Evolutionary conservation across 352 stramenopile species (phyloP).

Genomic region (Phytophthora ohioensis): DNA sequence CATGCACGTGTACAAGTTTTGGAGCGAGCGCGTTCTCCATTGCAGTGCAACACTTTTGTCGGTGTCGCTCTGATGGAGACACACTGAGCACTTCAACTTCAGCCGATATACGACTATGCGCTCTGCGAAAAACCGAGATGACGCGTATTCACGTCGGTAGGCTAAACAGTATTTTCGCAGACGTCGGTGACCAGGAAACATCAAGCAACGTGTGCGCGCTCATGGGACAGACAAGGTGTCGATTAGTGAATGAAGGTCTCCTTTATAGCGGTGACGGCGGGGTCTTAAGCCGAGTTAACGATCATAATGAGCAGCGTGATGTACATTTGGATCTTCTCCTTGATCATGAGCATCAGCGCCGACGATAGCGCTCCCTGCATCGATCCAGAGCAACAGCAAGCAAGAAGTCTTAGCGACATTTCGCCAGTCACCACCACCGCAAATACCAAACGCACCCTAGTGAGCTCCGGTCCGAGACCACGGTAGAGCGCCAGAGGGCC

Average conservation of each 20-base stretch:
- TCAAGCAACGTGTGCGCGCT: background rate
- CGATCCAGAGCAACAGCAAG: slow-evolving; percentile 6
- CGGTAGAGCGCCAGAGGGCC: slow-evolving; percentile 93
- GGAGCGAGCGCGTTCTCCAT: too few relatives aligned
- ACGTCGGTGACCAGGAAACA: slow-evolving; percentile 4
- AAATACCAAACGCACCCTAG: slow-evolving; percentile 56
- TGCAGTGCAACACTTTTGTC: background rate
- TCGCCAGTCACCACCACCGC: background rate
- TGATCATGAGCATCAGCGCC: slow-evolving; percentile 98
- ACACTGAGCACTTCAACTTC: slow-evolving; percentile 3
- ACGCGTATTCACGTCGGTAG: too few relatives aligned
- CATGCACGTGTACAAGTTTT: too few relatives aligned
- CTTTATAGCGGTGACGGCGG: background rate
- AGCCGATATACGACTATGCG: slow-evolving; percentile 17
- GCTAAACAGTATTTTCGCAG: slow-evolving; percentile 20
- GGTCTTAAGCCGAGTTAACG: slow-evolving; percentile 44
- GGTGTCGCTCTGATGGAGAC: slow-evolving; percentile 2
- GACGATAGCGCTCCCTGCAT: slow-evolving; percentile 94
- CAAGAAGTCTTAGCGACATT: background rate
- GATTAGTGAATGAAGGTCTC: slow-evolving; percentile 23
- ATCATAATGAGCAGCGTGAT: slow-evolving; percentile 88
- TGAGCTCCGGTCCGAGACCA: slow-evolving; percentile 95
- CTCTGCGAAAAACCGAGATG: slow-evolving; percentile 23
- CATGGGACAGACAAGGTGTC: background rate
- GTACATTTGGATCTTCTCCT: slow-evolving; percentile 96